Conservation (phyloP, 176 grass and related monocot genomes). For the Puccinellia tenuiflora region DNA sequence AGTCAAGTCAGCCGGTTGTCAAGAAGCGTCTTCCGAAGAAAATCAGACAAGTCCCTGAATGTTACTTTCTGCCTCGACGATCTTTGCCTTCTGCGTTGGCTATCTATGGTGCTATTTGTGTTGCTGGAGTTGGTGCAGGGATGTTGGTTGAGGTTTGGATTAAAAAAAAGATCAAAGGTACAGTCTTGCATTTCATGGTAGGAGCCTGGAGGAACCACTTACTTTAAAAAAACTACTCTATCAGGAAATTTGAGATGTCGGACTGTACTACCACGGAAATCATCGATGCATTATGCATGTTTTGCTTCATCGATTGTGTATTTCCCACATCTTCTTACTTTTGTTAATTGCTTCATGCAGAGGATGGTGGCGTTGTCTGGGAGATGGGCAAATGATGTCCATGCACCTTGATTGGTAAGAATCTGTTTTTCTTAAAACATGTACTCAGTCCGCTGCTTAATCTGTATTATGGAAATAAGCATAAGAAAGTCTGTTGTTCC, state of each 20-base stretch:
- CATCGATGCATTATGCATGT: too few relatives aligned
- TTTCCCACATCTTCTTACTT: not conserved
- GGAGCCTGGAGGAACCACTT: not conserved
- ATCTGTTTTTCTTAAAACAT: not conserved
- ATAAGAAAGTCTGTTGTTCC: not conserved
- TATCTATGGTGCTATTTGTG: constrained; percentile 47
- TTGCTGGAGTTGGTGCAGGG: constrained; percentile 67
- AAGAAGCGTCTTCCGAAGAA: constrained; percentile 93
- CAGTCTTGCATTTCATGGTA: not conserved
- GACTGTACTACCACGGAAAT: not conserved
- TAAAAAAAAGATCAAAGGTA: constrained; percentile 88
- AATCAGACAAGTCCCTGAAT: constrained; percentile 87
- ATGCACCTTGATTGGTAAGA: not conserved
- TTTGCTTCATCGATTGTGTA: too few relatives aligned
- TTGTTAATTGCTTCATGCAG: constrained; percentile 45
- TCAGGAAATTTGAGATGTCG: too few relatives aligned
- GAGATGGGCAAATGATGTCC: constrained; percentile 56
- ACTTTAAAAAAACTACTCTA: too few relatives aligned
- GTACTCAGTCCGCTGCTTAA: not conserved
- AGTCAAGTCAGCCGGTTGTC: constrained; percentile 42
- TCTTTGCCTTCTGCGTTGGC: constrained; percentile 56
- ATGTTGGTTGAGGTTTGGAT: constrained; percentile 93
- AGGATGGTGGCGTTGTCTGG: constrained; percentile 74
- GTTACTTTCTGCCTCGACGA: constrained; percentile 69
- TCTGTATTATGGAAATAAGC: not conserved